Evolutionary conservation across 2,329 filamentous ascomycete species (phyloP), one percentile per base, ranked within the genome.

Genomic region (Alternaria postmessia): DNA sequence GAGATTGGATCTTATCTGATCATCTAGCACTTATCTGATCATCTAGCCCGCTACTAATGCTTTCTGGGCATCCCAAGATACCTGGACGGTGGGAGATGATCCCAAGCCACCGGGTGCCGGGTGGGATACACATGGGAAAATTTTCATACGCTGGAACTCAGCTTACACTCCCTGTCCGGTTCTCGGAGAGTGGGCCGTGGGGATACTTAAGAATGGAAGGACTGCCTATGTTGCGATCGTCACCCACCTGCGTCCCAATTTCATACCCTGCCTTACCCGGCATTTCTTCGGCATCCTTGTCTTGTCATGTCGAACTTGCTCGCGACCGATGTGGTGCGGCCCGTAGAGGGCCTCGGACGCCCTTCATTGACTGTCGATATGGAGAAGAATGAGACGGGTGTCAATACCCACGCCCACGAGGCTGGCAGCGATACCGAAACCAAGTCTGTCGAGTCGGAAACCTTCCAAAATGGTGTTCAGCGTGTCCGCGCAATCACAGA

Each of bases 401-500:
- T 60, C 28, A 43, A 47, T 16, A 28, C 60, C n/a, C 59, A 59
- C 18, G 32, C 60, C 18, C 59, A 58, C 9, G 63, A 67, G 6
- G 57, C 39, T 18, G 48, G 36, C 48, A 65, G 61, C 30, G 57
- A 63, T 32, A 58, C 52, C 12, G 61, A 62, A 12, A 60, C 59
- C 24, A 65, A 67, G 44, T 63, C 66, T 22, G 61, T 61, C 34
- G 65, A 71, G 26, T 72, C 71, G n/a, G 66, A 72, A 16, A 67
- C 73, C 4, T 77, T 74, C 48, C 76, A 80, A 36, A 61, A 73
- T 30, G 80, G 80, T 59, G 75, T 81, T 2, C 72, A 80, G 66
- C 72, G 76, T 30, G 74, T 76, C 14, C 73, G 80, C 56, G 80
- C 80, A 26, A 77, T 79, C 26, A 81, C 80, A 0, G 67, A 75